Conservation (phyloP, 2,329 filamentous ascomycete species). For the Colletotrichum melonis region DNA sequence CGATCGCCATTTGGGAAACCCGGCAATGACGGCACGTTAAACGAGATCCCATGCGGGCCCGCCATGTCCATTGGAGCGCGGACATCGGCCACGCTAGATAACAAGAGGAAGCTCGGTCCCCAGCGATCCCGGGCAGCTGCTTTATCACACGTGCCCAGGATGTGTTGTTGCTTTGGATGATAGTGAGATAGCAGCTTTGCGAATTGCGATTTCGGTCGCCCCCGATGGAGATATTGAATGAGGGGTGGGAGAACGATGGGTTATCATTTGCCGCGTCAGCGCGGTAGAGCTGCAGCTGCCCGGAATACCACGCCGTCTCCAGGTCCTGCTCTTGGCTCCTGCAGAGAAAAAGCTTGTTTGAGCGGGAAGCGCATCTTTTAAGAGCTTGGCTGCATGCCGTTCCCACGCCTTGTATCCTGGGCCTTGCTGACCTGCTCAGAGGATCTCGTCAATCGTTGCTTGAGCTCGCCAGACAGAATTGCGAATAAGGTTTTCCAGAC, state of each 20-base stretch:
- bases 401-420: neutral
- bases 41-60: conserved; percentile 1
- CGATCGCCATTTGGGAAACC: neutral
- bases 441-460: neutral
- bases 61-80: neutral
- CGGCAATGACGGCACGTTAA: conserved; percentile 24
- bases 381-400: conserved; percentile 22
- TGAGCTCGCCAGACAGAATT: neutral
- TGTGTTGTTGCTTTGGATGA: neutral
- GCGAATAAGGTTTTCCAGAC: neutral
- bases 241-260: neutral
- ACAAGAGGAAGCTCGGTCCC: conserved; percentile 10
- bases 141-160: conserved; percentile 8
- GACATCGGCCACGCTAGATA: conserved; percentile 10
- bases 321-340: neutral
- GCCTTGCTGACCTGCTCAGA: neutral
- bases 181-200: neutral
- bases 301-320: too few relatives aligned
- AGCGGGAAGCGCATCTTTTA: neutral
- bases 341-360: conserved; percentile 18
- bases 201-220: neutral
- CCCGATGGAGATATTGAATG: neutral
- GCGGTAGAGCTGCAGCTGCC: neutral
- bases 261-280: conserved; percentile 15
- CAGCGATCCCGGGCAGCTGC: neutral